phyloP scores from a whole-genome alignment of 164 flowering plant genomes.

The Macadamia integrifolia region DNA sequence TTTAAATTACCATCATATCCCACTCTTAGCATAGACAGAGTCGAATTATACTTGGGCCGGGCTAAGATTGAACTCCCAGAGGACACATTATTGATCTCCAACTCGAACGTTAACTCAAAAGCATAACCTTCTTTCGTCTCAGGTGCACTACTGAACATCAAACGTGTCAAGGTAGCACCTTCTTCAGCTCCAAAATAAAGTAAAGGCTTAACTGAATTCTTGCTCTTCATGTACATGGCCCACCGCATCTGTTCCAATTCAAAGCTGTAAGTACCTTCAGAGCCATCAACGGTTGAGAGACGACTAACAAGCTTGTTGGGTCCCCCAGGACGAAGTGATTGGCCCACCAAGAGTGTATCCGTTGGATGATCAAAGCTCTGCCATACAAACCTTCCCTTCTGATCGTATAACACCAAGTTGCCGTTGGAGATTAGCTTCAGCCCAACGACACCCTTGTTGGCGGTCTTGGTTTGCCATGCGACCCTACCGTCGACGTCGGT shows the following conservation, averaged over 20 bases:
- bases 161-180: conserved; percentile 8
- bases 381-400: conserved; percentile 19
- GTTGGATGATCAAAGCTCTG: conserved; percentile 29
- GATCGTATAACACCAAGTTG: conserved; percentile 20
- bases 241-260: conserved; percentile 21
- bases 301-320: conserved; percentile 15
- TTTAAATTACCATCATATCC: conserved; percentile 40
- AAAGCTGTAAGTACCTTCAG: conserved; percentile 24
- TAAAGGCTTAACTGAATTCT: conserved; percentile 19
- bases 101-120: conserved; percentile 14
- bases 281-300: too few species aligned
- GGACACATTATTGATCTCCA: background rate
- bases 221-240: conserved; percentile 25
- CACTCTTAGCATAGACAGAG: conserved; percentile 32
- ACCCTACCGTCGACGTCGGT: conserved; percentile 20
- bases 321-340: conserved; percentile 16
- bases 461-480: conserved; percentile 27
- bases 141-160: conserved; percentile 14
- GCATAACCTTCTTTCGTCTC: conserved; percentile 16
- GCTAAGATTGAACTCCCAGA: conserved; percentile 13
- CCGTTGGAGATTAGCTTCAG: conserved; percentile 19
- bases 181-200: conserved; percentile 15
- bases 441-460: conserved; percentile 27
- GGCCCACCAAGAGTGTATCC: conserved; percentile 27
- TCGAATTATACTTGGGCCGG: conserved; percentile 40